Conservation (phyloP, 192 early-diverging fungal species). For the Linnemannia zychae region DNA sequence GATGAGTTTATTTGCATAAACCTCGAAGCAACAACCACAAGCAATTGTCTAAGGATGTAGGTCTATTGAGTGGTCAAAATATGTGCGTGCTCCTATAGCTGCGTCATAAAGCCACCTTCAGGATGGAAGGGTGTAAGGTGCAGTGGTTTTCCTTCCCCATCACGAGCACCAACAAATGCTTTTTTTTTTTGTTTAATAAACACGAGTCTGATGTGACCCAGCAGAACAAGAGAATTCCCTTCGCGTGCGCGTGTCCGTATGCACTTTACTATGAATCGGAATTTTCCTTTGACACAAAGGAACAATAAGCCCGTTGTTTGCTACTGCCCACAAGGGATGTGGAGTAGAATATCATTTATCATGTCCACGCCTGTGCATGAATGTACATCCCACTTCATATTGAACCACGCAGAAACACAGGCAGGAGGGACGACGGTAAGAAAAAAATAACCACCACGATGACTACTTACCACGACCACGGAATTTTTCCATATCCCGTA, state of each 20-base stretch:
- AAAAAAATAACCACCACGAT: not conserved
- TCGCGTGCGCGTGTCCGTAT: not conserved
- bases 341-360: not conserved
- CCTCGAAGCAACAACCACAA: no score
- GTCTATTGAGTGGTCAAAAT: no score
- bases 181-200: not conserved
- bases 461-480: not conserved
- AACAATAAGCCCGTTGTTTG: not conserved
- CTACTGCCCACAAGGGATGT: not conserved
- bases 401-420: constrained; percentile 7
- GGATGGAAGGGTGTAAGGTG: not conserved
- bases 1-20: no score
- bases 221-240: not conserved
- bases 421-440: no score
- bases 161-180: not conserved
- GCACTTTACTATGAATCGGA: not conserved
- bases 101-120: no score
- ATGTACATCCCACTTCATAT: no score
- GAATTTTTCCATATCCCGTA: not conserved
- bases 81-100: no score
- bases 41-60: no score
- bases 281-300: not conserved
- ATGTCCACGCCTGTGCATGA: not conserved
- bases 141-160: not conserved
- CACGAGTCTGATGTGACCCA: constrained; percentile 5